phyloP scores from a whole-genome alignment of 257 asterid genomes.

The Thymus quinquecostatus region DNA sequence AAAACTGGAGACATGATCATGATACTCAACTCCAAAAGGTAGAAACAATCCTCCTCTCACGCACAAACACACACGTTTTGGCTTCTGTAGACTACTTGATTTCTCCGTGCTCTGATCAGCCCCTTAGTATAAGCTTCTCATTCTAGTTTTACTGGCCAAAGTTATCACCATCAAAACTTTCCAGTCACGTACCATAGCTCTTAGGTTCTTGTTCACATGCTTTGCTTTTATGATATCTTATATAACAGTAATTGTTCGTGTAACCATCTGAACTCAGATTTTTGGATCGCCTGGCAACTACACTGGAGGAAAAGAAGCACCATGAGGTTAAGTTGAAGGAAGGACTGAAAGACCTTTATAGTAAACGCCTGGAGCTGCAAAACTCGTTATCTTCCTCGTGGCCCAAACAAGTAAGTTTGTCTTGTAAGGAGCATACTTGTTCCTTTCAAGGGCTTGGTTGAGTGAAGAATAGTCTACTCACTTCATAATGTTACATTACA shows the following conservation, averaged over 20 bases:
- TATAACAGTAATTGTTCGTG: conserved; percentile 13
- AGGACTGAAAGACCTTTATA: conserved; percentile 74
- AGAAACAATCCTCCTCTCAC: conserved; percentile 5
- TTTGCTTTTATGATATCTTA: conserved; percentile 4
- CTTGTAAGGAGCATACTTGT: background rate
- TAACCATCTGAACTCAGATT: conserved; percentile 56
- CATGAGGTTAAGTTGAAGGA: conserved; percentile 83
- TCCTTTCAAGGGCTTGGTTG: conserved; percentile 14
- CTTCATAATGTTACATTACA: background rate
- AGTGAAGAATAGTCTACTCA: conserved; percentile 5
- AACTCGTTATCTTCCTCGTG: conserved; percentile 88
- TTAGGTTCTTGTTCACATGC: conserved; percentile 4
- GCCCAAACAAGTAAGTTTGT: conserved; percentile 90
- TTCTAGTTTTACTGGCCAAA: background rate
- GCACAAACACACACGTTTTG: background rate
- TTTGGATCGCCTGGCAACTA: conserved; percentile 81
- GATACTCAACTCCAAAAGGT: conserved; percentile 98
- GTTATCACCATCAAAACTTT: background rate
- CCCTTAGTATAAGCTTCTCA: background rate
- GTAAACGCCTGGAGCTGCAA: conserved; percentile 88
- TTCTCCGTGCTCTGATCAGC: background rate
- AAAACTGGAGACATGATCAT: conserved; percentile 88
- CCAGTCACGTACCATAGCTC: conserved; percentile 6
- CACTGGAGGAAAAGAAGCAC: conserved; percentile 91
- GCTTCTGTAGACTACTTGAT: conserved; percentile 6